These are phyloP conservation scores for Cynanchum wilfordii DNA, from an alignment of 257 asterid species.

Conservation along the genomic window DNA sequence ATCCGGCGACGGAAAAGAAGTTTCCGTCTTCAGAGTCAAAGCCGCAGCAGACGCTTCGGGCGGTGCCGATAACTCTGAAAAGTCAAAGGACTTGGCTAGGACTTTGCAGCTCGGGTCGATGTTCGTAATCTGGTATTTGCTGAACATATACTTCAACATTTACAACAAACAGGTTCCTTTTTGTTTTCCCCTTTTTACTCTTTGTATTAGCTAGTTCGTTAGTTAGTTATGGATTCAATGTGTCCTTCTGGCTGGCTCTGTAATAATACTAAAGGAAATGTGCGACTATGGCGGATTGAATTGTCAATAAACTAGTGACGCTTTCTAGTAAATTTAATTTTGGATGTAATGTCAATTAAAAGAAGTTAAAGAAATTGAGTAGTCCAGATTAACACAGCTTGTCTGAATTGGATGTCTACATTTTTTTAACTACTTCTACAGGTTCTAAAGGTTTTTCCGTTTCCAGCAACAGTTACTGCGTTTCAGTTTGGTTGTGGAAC, in stretches of 20 bases:
- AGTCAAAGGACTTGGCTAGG: constrained; percentile 16
- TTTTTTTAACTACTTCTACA: constrained; percentile 14
- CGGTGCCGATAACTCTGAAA: constrained; percentile 23
- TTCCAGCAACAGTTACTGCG: constrained; percentile 76
- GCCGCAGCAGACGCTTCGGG: constrained; percentile 51
- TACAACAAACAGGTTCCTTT: constrained; percentile 70
- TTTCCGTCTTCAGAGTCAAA: constrained; percentile 26
- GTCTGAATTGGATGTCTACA: neutral
- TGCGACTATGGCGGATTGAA: neutral
- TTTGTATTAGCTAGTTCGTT: neutral
- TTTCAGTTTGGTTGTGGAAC: constrained; percentile 86
- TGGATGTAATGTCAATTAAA: neutral
- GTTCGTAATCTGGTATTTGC: constrained; percentile 69
- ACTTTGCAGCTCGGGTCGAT: constrained; percentile 56
- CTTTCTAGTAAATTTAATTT: neutral
- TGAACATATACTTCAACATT: constrained; percentile 84
- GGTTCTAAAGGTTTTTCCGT: constrained; percentile 74
- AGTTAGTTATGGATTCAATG: no score
- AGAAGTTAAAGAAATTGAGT: neutral
- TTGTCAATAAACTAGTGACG: neutral
- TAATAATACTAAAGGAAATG: no score
- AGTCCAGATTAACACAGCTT: neutral
- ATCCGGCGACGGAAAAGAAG: constrained; percentile 2
- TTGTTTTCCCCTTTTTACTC: neutral
- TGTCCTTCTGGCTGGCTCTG: no score